phyloP scores from a whole-genome alignment of 139 green algal species.

The Picochlorum sp. region DNA sequence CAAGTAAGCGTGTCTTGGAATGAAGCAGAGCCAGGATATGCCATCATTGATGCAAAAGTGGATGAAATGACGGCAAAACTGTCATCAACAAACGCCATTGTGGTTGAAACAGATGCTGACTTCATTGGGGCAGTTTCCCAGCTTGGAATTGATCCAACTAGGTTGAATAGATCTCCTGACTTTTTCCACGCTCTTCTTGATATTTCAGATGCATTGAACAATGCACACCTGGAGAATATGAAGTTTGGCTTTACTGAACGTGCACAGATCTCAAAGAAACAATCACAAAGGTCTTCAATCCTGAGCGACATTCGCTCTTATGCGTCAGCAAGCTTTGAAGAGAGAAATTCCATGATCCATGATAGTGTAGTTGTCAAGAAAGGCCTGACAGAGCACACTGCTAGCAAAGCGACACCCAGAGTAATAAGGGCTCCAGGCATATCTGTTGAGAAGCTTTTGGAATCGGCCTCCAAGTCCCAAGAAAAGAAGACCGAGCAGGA shows the following conservation, averaged over 20 bases:
- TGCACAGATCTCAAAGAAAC: neutral
- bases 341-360: too few relatives aligned
- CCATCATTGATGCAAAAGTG: constrained; percentile 6
- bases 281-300: neutral
- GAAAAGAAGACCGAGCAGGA: too few relatives aligned
- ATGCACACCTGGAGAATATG: neutral
- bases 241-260: neutral
- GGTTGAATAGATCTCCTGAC: constrained; percentile 8
- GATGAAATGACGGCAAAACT: neutral
- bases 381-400: too few relatives aligned
- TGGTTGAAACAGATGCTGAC: neutral
- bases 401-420: too few relatives aligned
- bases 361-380: too few relatives aligned
- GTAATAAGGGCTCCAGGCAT: too few relatives aligned
- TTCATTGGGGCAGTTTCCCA: constrained; percentile 17
- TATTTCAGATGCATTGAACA: neutral
- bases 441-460: too few relatives aligned
- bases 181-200: constrained; percentile 27
- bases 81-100: neutral
- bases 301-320: too few relatives aligned
- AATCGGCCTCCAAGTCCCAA: too few relatives aligned
- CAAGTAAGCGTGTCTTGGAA: neutral
- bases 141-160: constrained; percentile 25
- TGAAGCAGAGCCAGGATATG: neutral
- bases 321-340: too few relatives aligned